These are phyloP conservation scores for Solanum clarkiae DNA, from an alignment of 257 asterid genomes.

Conservation along the genomic window DNA sequence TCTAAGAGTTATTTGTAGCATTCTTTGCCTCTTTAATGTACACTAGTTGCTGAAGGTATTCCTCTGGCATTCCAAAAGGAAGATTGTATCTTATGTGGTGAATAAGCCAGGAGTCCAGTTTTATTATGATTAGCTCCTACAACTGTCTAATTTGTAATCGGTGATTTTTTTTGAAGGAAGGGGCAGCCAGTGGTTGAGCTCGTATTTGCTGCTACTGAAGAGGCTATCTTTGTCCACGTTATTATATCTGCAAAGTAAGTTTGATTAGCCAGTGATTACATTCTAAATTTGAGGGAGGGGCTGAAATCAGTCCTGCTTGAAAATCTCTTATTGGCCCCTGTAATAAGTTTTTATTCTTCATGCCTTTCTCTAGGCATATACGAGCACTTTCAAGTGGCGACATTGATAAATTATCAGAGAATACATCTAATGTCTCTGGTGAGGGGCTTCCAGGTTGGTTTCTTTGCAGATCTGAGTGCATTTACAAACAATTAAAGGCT, in stretches of 20 bases:
- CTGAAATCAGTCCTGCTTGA: background rate
- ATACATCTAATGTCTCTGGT: slow-evolving; percentile 27
- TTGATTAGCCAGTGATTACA: background rate
- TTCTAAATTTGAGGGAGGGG: slow-evolving; percentile 1
- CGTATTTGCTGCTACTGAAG: slow-evolving; percentile 89
- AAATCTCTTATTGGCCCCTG: background rate
- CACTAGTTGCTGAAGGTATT: background rate
- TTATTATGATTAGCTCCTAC: slow-evolving; percentile 4
- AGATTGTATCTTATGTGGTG: background rate
- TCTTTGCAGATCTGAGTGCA: background rate
- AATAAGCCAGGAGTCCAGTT: background rate
- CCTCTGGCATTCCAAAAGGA: background rate
- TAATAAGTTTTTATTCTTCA: background rate
- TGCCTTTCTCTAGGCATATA: slow-evolving; percentile 52
- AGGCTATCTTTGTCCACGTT: slow-evolving; percentile 86
- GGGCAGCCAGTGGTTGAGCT: slow-evolving; percentile 95
- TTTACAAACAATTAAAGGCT: background rate
- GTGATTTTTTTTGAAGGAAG: slow-evolving; percentile 54
- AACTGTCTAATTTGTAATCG: slow-evolving; percentile 7
- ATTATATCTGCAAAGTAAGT: slow-evolving; percentile 82
- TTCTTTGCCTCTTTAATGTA: background rate
- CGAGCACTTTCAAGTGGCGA: slow-evolving; percentile 78
- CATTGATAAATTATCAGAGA: slow-evolving; percentile 56
- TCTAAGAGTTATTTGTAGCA: background rate
- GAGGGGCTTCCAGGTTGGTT: slow-evolving; percentile 58